A percentile compares a stretch with the other conserved stretches of the same genome.
phyloP scores from a whole-genome alignment of 352 stramenopile species.

The Porosira glacialis region DNA sequence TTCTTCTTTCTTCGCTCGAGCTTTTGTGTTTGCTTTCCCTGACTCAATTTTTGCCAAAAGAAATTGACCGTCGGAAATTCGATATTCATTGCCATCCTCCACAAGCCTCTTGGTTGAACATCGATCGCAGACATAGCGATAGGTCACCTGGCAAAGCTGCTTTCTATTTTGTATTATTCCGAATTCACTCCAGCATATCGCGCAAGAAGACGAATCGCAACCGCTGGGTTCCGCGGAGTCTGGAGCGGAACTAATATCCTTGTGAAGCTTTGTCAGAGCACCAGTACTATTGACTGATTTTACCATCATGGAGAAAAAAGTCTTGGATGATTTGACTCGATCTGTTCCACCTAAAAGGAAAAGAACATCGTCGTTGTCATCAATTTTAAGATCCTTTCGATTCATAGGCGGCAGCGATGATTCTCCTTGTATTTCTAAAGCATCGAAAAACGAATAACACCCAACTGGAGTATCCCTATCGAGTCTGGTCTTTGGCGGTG shows the following conservation, averaged over 20 bases:
- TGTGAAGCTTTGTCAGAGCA: constrained; percentile 55
- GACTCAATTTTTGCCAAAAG: constrained; percentile 40
- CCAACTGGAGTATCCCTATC: constrained; percentile 21
- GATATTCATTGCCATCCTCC: constrained; percentile 49
- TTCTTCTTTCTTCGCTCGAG: constrained; percentile 17
- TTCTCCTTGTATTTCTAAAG: constrained; percentile 3
- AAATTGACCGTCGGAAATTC: constrained; percentile 76
- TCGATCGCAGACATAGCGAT: constrained; percentile 72
- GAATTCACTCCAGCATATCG: too few species aligned
- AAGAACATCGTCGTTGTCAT: constrained; percentile 48
- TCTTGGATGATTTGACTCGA: constrained; percentile 31
- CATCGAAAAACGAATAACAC: constrained; percentile 26
- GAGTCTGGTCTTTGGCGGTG: constrained; percentile 39
- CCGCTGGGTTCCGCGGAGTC: too few species aligned
- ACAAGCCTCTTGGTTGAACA: constrained; percentile 71
- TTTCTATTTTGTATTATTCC: constrained; percentile 70
- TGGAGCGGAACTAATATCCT: too few species aligned
- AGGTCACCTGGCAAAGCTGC: constrained; percentile 62
- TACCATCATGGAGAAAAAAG: constrained; percentile 23
- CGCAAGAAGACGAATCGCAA: too few species aligned
- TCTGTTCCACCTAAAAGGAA: constrained; percentile 53
- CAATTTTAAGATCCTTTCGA: constrained; percentile 50
- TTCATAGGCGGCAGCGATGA: constrained; percentile 15
- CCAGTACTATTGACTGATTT: constrained; percentile 12
- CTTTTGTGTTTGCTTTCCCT: constrained; percentile 7